Evolutionary conservation across 2,329 filamentous ascomycete genomes (phyloP).

Genomic region (Aspergillus cejpii): DNA sequence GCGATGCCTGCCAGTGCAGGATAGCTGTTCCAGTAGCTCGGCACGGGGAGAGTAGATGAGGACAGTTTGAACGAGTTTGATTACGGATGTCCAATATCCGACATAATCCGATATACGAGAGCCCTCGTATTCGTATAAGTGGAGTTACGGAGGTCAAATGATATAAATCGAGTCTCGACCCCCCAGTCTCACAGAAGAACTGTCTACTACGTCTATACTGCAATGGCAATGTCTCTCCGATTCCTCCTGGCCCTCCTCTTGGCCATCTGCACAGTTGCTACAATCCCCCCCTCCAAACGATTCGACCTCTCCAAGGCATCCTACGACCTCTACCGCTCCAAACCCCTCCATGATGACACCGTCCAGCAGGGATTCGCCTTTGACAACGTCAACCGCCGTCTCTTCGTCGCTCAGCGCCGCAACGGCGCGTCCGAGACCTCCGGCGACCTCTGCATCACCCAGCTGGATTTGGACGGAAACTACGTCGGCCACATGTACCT

Average conservation of each 20-base stretch:
- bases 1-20: too few species aligned
- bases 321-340: constrained; percentile 14
- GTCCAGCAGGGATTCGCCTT: constrained; percentile 22
- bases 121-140: too few species aligned
- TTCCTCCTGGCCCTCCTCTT: not conserved
- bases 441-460: constrained; percentile 18
- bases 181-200: too few species aligned
- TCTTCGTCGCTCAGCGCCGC: constrained; percentile 17
- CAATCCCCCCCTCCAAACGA: constrained; percentile 4
- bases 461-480: constrained; percentile 18
- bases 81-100: too few species aligned
- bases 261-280: not conserved
- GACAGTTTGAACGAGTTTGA: too few species aligned
- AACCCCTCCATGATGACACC: constrained; percentile 12
- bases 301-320: constrained; percentile 15
- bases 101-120: too few species aligned
- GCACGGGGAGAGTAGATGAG: too few species aligned
- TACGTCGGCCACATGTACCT: constrained; percentile 20
- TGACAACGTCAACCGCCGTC: constrained; percentile 20
- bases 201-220: too few species aligned
- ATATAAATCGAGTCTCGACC: too few species aligned
- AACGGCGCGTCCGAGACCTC: constrained; percentile 11
- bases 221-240: too few species aligned
- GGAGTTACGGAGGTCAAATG: too few species aligned
- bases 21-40: too few species aligned